phyloP scores from a whole-genome alignment of 306 rosid species.

The Casuarina glauca region DNA sequence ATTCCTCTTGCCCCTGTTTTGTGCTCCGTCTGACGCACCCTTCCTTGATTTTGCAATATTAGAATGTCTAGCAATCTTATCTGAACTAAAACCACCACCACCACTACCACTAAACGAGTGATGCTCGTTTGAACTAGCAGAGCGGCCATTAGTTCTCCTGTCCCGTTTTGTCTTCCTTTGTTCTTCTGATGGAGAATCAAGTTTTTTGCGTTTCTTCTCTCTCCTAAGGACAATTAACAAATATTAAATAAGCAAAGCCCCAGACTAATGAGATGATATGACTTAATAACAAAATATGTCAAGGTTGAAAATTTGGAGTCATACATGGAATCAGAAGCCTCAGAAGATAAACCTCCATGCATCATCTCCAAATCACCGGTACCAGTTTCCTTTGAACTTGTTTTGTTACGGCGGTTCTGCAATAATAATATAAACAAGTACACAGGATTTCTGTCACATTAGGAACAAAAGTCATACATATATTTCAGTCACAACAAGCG shows the following conservation, averaged over 20 bases:
- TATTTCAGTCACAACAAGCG: slow-evolving; percentile 3
- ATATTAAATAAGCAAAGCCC: not conserved
- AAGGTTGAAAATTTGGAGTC: not conserved
- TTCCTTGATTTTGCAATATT: slow-evolving; percentile 26
- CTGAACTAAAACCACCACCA: slow-evolving; percentile 24
- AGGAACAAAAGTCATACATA: slow-evolving; percentile 1
- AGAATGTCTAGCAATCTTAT: slow-evolving; percentile 41
- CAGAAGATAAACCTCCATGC: slow-evolving; percentile 45
- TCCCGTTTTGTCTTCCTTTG: slow-evolving; percentile 46
- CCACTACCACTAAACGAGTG: slow-evolving; percentile 25
- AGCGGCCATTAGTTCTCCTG: slow-evolving; percentile 23
- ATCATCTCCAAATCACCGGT: slow-evolving; percentile 27
- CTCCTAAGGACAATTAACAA: slow-evolving; percentile 38
- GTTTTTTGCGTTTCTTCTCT: slow-evolving; percentile 37
- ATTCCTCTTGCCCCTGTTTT: slow-evolving; percentile 23
- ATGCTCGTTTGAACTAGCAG: slow-evolving; percentile 21
- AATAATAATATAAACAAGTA: slow-evolving; percentile 16
- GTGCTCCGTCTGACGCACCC: slow-evolving; percentile 34
- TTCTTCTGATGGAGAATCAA: slow-evolving; percentile 22
- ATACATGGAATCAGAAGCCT: slow-evolving; percentile 44
- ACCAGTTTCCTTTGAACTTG: slow-evolving; percentile 41
- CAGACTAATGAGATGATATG: slow-evolving; percentile 9
- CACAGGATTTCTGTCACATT: slow-evolving; percentile 12
- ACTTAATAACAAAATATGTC: slow-evolving; percentile 3
- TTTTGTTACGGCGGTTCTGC: slow-evolving; percentile 81